Percentiles rank a stretch among this genome's conserved stretches.
Conservation (phyloP, 116 monocot species). For the Iris pallida region DNA sequence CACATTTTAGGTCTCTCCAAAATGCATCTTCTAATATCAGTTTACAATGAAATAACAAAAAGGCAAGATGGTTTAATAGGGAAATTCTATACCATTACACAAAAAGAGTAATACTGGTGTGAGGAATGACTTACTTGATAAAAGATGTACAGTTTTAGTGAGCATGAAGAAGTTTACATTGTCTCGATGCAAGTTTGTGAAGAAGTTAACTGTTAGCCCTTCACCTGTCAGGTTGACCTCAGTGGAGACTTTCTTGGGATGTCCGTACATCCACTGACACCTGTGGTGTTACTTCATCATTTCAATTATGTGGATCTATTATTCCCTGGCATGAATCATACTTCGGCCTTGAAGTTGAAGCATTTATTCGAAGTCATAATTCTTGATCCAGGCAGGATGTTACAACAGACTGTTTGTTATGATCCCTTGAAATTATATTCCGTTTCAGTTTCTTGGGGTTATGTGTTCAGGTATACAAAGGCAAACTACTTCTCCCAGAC, state of each 20-base stretch:
- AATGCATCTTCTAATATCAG: no score
- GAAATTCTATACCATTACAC: no score
- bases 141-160: no score
- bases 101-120: no score
- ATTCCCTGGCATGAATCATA: conserved; percentile 51
- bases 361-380: conserved; percentile 47
- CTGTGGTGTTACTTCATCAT: conserved; percentile 82
- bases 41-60: no score
- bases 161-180: no score
- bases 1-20: no score
- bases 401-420: conserved; percentile 83
- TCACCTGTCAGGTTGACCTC: conserved; percentile 58
- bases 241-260: conserved; percentile 67
- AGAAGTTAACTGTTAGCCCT: neutral
- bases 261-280: conserved; percentile 59
- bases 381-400: conserved; percentile 49
- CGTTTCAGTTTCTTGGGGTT: conserved; percentile 77
- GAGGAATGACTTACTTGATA: no score
- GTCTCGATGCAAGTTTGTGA: neutral
- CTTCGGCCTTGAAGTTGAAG: conserved; percentile 24
- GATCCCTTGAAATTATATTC: conserved; percentile 28
- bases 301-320: conserved; percentile 58
- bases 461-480: conserved; percentile 61
- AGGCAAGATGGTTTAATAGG: no score
- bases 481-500: conserved; percentile 54